Base-by-base conservation (phyloP, 192 early-diverging fungal species). In the Dispira simplex region DNA sequence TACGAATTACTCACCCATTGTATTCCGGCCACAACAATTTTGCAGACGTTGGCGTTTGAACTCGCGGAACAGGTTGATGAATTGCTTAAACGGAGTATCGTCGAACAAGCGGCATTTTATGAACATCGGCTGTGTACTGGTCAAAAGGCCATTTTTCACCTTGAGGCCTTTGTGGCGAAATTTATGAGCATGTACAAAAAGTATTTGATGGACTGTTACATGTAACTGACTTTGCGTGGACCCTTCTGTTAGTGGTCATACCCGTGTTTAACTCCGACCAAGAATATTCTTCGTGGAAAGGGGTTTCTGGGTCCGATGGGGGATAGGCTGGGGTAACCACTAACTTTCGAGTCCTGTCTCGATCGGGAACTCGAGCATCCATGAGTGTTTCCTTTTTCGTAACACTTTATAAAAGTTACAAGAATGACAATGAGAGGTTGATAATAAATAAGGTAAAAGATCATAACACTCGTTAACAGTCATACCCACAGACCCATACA, bases 1-100 rank as follows among this genome's bases (percentile, higher is more conserved):
- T 98, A 96, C 68, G 90, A 95, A 62, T 77, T 96, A 20, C 71
- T 95, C 20, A 81, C 83, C 28, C 90, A 96, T 67, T 96, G 93
- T 71, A 94, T 98, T 63, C 86, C 90, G 18, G 71, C 92, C 0
- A 72, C 85, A 21, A 75, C 86, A 8, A 83, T 98, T 28, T 69
- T 98, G 46, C 92, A 88, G 86, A 77, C 74, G 2, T 71, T 95
- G 14, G 82, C 89, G 8, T 76, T 80, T 59, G 85, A 91, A 39
- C 67, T 94, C 46, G 68, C 87, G 6, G 76, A 85, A 8, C 78
- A 75, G 44, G 81, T 95, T 9, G 85, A 86, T 48, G 77, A 79
- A 49, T 68, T 77, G 6, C 74, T 92, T 55, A 89, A 86, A 73
- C 71, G 73, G 27, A 76, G 75, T 28, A 73, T 96, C 51, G 73